phyloP scores from a whole-genome alignment of 176 grass and related monocot genomes.

The Raddia distichophylla region DNA sequence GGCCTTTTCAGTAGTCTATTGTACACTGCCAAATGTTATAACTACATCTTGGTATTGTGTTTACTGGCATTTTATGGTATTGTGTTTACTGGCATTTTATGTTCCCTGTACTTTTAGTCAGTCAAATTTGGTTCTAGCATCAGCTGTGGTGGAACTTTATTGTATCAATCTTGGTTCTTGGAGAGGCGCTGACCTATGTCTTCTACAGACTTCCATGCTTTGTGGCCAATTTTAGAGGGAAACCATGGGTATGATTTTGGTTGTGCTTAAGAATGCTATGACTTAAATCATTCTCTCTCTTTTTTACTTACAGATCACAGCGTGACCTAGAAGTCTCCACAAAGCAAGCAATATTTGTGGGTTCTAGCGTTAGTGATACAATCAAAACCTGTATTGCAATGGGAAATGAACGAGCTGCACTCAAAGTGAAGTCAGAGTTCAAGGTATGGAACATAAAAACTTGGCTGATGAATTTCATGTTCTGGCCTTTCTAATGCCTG shows the following conservation, averaged over 20 bases:
- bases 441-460: constrained; percentile 58
- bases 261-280: constrained; percentile 10
- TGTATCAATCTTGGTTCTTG: neutral
- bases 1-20: neutral
- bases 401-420: constrained; percentile 90
- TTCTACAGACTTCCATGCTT: constrained; percentile 16
- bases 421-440: constrained; percentile 87
- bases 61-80: neutral
- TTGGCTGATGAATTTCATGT: constrained; percentile 24
- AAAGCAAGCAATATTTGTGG: constrained; percentile 95
- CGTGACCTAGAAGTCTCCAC: constrained; percentile 96
- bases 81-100: constrained; percentile 13
- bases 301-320: constrained; percentile 62
- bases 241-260: neutral
- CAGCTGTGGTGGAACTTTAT: constrained; percentile 16
- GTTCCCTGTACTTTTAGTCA: constrained; percentile 7
- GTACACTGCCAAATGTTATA: constrained; percentile 7
- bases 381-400: constrained; percentile 94
- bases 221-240: constrained; percentile 23
- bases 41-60: neutral
- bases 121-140: neutral
- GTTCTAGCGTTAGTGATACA: constrained; percentile 96
- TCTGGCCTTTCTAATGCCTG: constrained; percentile 19
- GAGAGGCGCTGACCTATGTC: neutral
- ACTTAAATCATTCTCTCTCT: constrained; percentile 18